Conservation (phyloP, 2,329 filamentous ascomycete species). For the Leptographium procerum region DNA sequence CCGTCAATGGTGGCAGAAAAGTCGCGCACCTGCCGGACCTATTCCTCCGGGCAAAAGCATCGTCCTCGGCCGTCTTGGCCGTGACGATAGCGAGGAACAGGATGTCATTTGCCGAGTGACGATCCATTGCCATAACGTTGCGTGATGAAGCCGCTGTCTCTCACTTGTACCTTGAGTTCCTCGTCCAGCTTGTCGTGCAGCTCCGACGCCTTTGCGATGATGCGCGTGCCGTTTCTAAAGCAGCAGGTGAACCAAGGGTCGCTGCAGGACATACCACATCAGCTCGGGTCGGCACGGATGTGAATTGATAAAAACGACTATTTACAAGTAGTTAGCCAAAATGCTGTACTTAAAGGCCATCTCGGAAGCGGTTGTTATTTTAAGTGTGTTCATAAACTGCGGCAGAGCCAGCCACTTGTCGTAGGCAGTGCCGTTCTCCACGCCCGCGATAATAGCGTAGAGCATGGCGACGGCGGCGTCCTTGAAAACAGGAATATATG, state of each 20-base stretch:
- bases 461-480: background rate
- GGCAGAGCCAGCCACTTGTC: conserved; percentile 4
- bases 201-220: conserved; percentile 25
- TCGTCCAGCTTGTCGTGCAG: conserved; percentile 18
- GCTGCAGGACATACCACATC: background rate
- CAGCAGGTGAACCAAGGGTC: conserved; percentile 15
- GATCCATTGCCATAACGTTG: conserved; percentile 7
- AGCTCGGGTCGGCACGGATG: background rate
- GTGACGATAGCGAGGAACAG: background rate
- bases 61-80: background rate
- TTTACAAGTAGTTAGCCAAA: background rate
- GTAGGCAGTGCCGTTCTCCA: background rate
- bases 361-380: background rate
- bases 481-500: background rate
- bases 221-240: conserved; percentile 20
- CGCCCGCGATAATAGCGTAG: background rate
- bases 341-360: conserved; percentile 2
- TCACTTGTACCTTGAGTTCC: conserved; percentile 17
- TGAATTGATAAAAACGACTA: background rate
- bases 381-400: conserved; percentile 14
- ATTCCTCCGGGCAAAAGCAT: background rate
- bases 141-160: conserved; percentile 23
- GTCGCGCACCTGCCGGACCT: background rate
- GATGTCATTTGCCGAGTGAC: background rate
- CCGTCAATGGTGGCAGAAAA: background rate